Conservation (phyloP, 2,329 filamentous ascomycete species). For the Pestalotiopsis sp. region DNA sequence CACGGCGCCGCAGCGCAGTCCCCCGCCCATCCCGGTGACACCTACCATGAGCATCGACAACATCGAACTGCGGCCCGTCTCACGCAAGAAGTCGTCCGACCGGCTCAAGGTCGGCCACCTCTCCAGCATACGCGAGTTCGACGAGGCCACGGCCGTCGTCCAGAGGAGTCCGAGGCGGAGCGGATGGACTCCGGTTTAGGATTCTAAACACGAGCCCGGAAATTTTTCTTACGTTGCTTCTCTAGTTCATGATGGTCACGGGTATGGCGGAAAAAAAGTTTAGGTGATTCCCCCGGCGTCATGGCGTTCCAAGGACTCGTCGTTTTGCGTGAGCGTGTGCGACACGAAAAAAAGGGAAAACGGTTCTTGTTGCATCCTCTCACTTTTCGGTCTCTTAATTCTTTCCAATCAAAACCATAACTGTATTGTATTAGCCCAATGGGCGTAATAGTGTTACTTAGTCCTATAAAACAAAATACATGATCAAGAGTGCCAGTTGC, state of each 20-base stretch:
- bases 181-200: not conserved
- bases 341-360: not conserved
- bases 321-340: not conserved
- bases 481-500: too few species aligned
- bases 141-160: not conserved
- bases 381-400: not conserved
- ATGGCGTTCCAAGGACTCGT: not conserved
- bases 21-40: not conserved
- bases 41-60: not conserved
- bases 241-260: too few species aligned
- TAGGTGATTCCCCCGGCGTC: not conserved
- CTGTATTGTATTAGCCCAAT: too few species aligned
- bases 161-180: not conserved
- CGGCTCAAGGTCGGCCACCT: not conserved
- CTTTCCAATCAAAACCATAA: too few species aligned
- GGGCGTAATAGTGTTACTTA: too few species aligned
- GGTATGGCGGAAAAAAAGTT: not conserved
- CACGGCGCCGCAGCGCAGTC: not conserved
- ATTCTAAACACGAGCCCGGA: too few species aligned
- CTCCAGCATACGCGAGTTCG: conserved; percentile 4
- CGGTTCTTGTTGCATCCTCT: not conserved
- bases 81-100: not conserved
- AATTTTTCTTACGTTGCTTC: too few species aligned
- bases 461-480: too few species aligned
- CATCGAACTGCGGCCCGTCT: not conserved